Conservation (phyloP, 331 rosid species). For the Erythrophleum ivorense region DNA sequence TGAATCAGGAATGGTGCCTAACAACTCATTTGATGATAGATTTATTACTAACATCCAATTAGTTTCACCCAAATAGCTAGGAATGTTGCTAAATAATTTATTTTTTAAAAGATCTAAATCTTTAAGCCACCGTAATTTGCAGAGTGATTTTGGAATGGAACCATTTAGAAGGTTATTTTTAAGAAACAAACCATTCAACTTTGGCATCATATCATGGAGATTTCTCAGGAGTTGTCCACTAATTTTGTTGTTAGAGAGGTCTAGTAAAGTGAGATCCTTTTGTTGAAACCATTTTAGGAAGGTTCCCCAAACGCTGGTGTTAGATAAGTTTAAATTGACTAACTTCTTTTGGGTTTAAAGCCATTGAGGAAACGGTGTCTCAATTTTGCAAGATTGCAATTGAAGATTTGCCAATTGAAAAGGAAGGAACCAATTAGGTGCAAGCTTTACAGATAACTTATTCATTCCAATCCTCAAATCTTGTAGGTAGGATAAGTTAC, state of each 20-base stretch:
- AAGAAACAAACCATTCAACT: background rate
- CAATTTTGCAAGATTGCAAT: background rate
- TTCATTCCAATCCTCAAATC: background rate
- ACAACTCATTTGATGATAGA: background rate
- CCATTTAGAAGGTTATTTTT: conserved; percentile 35
- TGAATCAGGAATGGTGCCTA: conserved; percentile 19
- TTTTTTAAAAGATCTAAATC: conserved; percentile 33
- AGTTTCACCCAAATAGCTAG: conserved; percentile 26
- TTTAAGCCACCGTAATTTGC: background rate
- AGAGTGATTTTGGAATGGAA: conserved; percentile 31
- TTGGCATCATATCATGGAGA: conserved; percentile 22
- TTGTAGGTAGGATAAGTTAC: background rate
- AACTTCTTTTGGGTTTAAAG: background rate
- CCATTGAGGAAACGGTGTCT: background rate
- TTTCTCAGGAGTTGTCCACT: conserved; percentile 26
- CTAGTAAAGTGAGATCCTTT: background rate
- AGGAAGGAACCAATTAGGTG: background rate
- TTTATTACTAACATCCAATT: too few relatives aligned
- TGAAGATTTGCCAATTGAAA: background rate
- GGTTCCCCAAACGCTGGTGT: background rate
- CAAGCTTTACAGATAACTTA: background rate
- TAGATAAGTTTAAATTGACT: background rate
- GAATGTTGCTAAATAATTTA: conserved; percentile 16
- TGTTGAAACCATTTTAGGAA: background rate
- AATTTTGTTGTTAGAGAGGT: conserved; percentile 25